phyloP scores from a whole-genome alignment of 139 green algal species.

The Protoeuglena noctilucae region DNA sequence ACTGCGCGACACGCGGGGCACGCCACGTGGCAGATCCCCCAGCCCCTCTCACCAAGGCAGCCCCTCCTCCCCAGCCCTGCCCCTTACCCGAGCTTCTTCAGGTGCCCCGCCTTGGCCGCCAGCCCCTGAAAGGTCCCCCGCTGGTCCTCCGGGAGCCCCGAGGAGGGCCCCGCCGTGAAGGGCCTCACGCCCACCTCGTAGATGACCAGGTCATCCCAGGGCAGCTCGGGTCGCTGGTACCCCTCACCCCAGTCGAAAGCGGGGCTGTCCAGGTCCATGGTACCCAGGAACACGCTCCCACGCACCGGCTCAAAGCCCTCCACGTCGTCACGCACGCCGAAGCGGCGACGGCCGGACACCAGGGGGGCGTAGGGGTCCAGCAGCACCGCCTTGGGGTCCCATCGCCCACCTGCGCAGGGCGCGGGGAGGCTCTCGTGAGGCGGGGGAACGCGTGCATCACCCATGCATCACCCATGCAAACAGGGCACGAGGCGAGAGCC shows the following conservation, averaged over 20 bases:
- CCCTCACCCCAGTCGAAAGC: constrained; percentile 67
- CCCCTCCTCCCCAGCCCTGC: too few species aligned
- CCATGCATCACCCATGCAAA: not conserved
- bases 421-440: too few species aligned
- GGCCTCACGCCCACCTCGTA: constrained; percentile 63
- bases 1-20: constrained; percentile 43
- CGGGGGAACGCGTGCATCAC: too few species aligned
- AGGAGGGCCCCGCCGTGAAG: constrained; percentile 56
- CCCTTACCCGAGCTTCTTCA: too few species aligned
- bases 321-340: constrained; percentile 49
- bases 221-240: constrained; percentile 26
- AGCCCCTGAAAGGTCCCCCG: constrained; percentile 61
- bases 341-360: constrained; percentile 41
- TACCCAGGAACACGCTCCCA: constrained; percentile 46
- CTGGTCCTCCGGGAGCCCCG: constrained; percentile 22
- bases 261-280: constrained; percentile 55
- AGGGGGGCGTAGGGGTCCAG: constrained; percentile 72
- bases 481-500: not conserved
- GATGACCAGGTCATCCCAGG: constrained; percentile 53
- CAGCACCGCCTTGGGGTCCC: constrained; percentile 33
- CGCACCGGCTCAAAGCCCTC: constrained; percentile 54
- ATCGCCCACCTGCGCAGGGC: too few species aligned
- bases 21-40: too few species aligned
- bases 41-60: too few species aligned
- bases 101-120: constrained; percentile 42